A percentile compares a stretch with the other conserved stretches of the same genome.
Evolutionary conservation across 176 grass and related monocot genomes (phyloP).

Genomic region (Coix lacrymajobi): DNA sequence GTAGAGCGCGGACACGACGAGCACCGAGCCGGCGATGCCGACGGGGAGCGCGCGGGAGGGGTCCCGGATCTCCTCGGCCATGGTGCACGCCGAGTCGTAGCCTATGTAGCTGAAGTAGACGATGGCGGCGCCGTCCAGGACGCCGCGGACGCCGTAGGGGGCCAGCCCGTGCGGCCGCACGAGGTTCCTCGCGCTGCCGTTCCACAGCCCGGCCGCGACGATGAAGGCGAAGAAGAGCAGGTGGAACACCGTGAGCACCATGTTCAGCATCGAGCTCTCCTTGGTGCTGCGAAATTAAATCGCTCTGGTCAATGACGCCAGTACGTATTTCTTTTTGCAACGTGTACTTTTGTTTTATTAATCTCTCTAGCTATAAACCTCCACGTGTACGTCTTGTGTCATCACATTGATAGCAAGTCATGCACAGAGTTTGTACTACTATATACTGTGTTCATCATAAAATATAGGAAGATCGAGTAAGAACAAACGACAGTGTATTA

Average conservation of each 20-base stretch:
- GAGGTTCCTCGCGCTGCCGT: conserved; percentile 58
- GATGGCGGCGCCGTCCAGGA: conserved; percentile 78
- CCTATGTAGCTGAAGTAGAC: conserved; percentile 99
- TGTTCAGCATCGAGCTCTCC: conserved; percentile 87
- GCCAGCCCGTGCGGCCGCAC: conserved; percentile 59
- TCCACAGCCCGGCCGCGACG: conserved; percentile 57
- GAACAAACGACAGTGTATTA: background rate
- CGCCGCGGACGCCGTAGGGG: conserved; percentile 63
- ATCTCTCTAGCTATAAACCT: background rate
- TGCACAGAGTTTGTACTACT: background rate
- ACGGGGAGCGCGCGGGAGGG: conserved; percentile 72
- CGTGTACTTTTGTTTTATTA: background rate
- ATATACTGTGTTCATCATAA: conserved; percentile 2
- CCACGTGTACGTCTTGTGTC: background rate
- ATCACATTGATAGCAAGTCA: background rate
- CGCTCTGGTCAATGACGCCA: background rate
- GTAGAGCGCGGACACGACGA: conserved; percentile 68
- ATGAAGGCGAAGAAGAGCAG: conserved; percentile 89
- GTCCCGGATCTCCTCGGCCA: conserved; percentile 91
- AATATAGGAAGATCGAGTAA: conserved; percentile 15
- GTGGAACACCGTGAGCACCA: conserved; percentile 80
- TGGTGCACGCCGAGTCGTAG: conserved; percentile 92
- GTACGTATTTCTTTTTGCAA: background rate
- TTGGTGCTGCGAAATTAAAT: conserved; percentile 54
- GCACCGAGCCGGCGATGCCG: conserved; percentile 79